These are phyloP conservation scores for Colletotrichum spinosum DNA, from an alignment of 2,329 filamentous ascomycete species.

Conservation along the genomic window DNA sequence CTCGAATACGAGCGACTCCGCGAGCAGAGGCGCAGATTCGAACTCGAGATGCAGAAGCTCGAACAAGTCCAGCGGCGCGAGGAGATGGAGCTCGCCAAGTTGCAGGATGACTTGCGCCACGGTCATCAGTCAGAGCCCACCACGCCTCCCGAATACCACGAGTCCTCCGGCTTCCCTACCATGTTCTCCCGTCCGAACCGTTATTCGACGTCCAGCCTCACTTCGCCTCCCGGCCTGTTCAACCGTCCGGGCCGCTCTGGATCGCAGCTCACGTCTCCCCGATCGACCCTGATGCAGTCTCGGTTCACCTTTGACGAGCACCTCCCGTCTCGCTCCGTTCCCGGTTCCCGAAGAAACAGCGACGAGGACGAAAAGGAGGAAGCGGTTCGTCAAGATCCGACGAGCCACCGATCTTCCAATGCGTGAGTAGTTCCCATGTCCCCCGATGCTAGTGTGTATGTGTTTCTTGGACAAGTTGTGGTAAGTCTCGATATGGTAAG, in stretches of 20 bases:
- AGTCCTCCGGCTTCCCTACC: constrained; percentile 78
- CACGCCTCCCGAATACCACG: constrained; percentile 92
- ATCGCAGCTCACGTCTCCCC: constrained; percentile 84
- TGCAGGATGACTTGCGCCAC: constrained; percentile 81
- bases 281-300: constrained; percentile 70
- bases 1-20: constrained; percentile 91
- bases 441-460: neutral
- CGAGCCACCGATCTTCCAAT: constrained; percentile 78
- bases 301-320: constrained; percentile 71
- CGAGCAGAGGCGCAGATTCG: constrained; percentile 89
- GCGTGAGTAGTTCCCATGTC: constrained; percentile 71
- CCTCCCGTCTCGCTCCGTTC: constrained; percentile 86
- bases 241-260: constrained; percentile 81
- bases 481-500: neutral
- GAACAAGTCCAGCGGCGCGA: constrained; percentile 87
- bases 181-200: constrained; percentile 87
- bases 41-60: constrained; percentile 91
- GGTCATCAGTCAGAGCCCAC: constrained; percentile 94
- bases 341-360: constrained; percentile 88
- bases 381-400: constrained; percentile 75
- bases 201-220: constrained; percentile 89
- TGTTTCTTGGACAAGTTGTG: constrained; percentile 32
- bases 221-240: constrained; percentile 81
- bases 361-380: constrained; percentile 90
- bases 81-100: constrained; percentile 84